Conservation (phyloP, 164 flowering plant species). For the Stephania japonica region DNA sequence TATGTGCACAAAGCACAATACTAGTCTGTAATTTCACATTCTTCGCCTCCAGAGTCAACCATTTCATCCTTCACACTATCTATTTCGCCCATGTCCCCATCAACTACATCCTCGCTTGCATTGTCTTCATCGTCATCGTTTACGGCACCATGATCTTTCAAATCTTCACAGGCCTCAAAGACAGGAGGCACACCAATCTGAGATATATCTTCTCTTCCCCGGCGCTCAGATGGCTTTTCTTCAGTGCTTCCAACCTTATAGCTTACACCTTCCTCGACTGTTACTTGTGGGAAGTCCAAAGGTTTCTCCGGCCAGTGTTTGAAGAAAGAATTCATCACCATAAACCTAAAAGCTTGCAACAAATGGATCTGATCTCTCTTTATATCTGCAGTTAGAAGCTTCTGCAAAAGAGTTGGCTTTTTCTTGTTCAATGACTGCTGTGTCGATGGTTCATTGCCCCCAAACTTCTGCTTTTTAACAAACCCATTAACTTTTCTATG, state of each 20-base stretch:
- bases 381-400: slow-evolving; percentile 68
- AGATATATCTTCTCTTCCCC: slow-evolving; percentile 5
- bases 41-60: slow-evolving; percentile 35
- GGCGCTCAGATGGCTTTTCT: slow-evolving; percentile 8
- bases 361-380: slow-evolving; percentile 56
- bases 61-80: neutral
- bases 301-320: slow-evolving; percentile 55
- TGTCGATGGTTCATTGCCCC: slow-evolving; percentile 21
- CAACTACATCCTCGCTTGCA: slow-evolving; percentile 9
- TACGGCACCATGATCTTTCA: slow-evolving; percentile 8
- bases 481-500: slow-evolving; percentile 25
- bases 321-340: slow-evolving; percentile 67
- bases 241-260: slow-evolving; percentile 7
- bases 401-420: slow-evolving; percentile 67
- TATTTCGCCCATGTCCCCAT: slow-evolving; percentile 5
- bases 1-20: neutral
- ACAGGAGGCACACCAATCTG: neutral
- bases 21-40: slow-evolving; percentile 62
- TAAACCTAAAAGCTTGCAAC: slow-evolving; percentile 78
- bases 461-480: slow-evolving; percentile 33
- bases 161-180: slow-evolving; percentile 12
- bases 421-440: slow-evolving; percentile 18
- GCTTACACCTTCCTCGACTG: slow-evolving; percentile 33
- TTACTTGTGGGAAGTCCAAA: slow-evolving; percentile 48
- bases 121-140: slow-evolving; percentile 8